Percentiles rank a stretch among this genome's conserved stretches.
phyloP scores from a whole-genome alignment of 192 early-diverging fungal species.

The Endogone sp. region DNA sequence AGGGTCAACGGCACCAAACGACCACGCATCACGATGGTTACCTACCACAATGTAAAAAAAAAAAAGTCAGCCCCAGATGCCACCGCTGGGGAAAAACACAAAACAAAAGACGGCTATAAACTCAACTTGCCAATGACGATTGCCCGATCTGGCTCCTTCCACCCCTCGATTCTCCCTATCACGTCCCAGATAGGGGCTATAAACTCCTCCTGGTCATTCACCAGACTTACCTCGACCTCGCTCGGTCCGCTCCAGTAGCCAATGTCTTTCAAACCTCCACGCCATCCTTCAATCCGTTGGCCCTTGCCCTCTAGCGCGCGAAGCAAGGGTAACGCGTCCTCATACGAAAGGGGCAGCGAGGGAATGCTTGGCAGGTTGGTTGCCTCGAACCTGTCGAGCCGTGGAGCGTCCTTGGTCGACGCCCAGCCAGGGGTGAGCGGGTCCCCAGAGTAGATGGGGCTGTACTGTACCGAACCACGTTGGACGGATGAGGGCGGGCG shows the following conservation, averaged over 20 bases:
- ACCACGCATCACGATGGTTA: constrained; percentile 68
- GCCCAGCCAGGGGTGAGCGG: constrained; percentile 58
- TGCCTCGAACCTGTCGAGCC: constrained; percentile 38
- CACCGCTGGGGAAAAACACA: too few species aligned
- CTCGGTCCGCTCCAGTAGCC: constrained; percentile 63
- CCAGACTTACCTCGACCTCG: constrained; percentile 40
- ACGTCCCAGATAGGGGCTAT: constrained; percentile 60
- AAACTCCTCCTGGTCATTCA: constrained; percentile 48
- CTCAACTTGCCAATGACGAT: constrained; percentile 34
- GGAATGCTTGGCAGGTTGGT: constrained; percentile 49
- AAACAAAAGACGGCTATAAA: too few species aligned
- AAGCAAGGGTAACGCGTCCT: constrained; percentile 53
- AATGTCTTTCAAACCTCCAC: constrained; percentile 47
- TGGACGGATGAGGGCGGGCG: constrained; percentile 51
- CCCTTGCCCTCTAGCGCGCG: constrained; percentile 45
- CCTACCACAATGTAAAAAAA: constrained; percentile 25
- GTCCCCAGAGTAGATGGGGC: constrained; percentile 47
- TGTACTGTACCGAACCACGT: constrained; percentile 48
- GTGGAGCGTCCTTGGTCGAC: constrained; percentile 35
- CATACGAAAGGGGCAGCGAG: constrained; percentile 59
- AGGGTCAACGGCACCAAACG: constrained; percentile 63
- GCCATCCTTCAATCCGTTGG: constrained; percentile 34
- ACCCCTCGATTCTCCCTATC: constrained; percentile 55
- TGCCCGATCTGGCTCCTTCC: constrained; percentile 46
- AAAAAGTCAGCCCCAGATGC: not conserved